phyloP scores from a whole-genome alignment of 306 rosid species.

The Gillenia trifoliata region DNA sequence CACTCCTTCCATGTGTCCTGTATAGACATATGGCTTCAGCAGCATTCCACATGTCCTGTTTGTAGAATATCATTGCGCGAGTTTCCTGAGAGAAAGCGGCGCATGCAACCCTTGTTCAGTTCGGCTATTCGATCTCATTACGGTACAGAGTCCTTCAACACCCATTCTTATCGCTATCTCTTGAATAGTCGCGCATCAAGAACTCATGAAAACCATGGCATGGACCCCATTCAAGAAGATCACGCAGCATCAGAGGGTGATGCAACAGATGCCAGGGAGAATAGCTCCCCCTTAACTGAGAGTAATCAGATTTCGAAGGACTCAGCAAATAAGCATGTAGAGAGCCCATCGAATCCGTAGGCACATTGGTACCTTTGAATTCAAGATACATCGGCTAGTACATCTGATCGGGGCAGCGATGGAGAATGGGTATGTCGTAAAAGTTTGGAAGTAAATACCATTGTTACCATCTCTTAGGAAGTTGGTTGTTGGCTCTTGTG shows the following conservation, averaged over 20 bases:
- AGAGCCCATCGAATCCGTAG: slow-evolving; percentile 73
- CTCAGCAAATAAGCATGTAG: slow-evolving; percentile 57
- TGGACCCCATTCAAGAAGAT: slow-evolving; percentile 43
- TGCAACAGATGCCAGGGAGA: slow-evolving; percentile 39
- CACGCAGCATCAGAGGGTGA: slow-evolving; percentile 37
- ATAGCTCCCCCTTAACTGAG: slow-evolving; percentile 29
- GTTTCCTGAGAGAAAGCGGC: slow-evolving; percentile 44
- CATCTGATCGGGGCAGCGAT: not conserved
- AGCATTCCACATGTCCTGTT: slow-evolving; percentile 83
- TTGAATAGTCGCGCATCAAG: slow-evolving; percentile 32
- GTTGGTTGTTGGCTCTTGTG: slow-evolving; percentile 9
- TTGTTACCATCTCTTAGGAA: slow-evolving; percentile 19
- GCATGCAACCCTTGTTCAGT: slow-evolving; percentile 68
- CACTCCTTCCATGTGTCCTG: slow-evolving; percentile 87
- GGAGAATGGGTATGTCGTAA: slow-evolving; percentile 16
- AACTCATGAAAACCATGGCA: slow-evolving; percentile 34
- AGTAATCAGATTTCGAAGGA: slow-evolving; percentile 44
- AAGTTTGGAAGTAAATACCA: slow-evolving; percentile 13
- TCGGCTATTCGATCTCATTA: slow-evolving; percentile 47
- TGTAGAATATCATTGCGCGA: slow-evolving; percentile 75
- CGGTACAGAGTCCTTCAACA: slow-evolving; percentile 36
- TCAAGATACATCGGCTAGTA: slow-evolving; percentile 1
- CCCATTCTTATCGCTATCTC: slow-evolving; percentile 40
- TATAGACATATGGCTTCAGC: slow-evolving; percentile 94
- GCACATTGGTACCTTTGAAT: slow-evolving; percentile 22